Percentiles rank a stretch among this genome's conserved stretches.
These are phyloP conservation scores for Carex arenaria DNA, from an alignment of 202 grass and related monocot species.

Conservation along the genomic window DNA sequence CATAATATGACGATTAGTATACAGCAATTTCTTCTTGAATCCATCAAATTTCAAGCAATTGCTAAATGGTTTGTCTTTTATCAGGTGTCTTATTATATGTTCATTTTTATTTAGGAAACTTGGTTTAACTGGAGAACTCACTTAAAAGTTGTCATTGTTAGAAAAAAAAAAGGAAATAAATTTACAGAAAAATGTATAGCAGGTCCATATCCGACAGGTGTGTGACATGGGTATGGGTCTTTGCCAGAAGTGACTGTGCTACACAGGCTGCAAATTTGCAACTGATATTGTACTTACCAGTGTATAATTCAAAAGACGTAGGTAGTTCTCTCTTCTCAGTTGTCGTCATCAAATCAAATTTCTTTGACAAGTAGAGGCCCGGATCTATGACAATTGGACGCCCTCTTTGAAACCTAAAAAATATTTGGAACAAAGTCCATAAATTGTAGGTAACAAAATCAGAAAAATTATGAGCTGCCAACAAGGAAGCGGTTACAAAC, in stretches of 20 bases:
- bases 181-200: background rate
- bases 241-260: background rate
- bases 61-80: background rate
- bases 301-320: conserved; percentile 91
- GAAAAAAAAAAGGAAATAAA: background rate
- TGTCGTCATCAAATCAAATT: conserved; percentile 72
- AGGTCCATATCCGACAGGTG: background rate
- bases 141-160: background rate
- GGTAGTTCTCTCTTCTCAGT: conserved; percentile 68
- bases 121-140: background rate
- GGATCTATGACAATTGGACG: conserved; percentile 83
- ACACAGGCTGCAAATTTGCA: conserved; percentile 3
- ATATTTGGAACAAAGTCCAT: background rate
- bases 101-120: background rate
- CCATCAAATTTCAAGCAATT: background rate
- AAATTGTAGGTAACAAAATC: background rate
- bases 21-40: background rate
- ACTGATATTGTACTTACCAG: conserved; percentile 41
- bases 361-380: conserved; percentile 92
- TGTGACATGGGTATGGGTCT: background rate
- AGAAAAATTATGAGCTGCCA: background rate
- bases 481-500: background rate
- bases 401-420: conserved; percentile 59
- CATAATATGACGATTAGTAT: background rate
- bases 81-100: background rate